A percentile compares a stretch with the other conserved stretches of the same genome.
phyloP scores from a whole-genome alignment of 73 alveolate species.

The Halteria grandinella region DNA sequence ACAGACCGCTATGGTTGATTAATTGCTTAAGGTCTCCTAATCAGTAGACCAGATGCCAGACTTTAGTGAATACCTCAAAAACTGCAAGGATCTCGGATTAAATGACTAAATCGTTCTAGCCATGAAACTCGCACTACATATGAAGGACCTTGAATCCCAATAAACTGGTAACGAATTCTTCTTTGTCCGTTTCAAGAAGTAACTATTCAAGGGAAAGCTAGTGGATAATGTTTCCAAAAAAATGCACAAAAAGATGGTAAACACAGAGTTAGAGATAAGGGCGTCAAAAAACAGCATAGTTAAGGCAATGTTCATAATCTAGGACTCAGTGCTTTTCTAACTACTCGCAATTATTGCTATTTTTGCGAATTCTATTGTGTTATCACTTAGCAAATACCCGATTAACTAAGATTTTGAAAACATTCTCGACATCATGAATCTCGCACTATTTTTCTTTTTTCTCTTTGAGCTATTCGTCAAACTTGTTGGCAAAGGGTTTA shows the following conservation, averaged over 20 bases:
- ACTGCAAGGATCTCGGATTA: too few species aligned
- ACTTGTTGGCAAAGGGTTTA: slow-evolving; percentile 52
- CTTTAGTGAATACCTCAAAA: too few species aligned
- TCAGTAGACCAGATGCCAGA: too few species aligned
- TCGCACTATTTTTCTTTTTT: slow-evolving; percentile 35
- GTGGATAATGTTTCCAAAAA: slow-evolving; percentile 6
- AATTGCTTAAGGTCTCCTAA: too few species aligned
- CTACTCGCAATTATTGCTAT: slow-evolving; percentile 5
- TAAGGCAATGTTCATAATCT: background rate
- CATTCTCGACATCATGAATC: slow-evolving; percentile 4
- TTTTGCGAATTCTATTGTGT: slow-evolving; percentile 29
- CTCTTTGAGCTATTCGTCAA: slow-evolving; percentile 22
- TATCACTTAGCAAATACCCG: slow-evolving; percentile 28
- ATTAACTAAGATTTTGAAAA: background rate
- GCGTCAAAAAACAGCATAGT: background rate
- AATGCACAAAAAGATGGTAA: slow-evolving; percentile 2
- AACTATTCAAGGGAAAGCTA: slow-evolving; percentile 14
- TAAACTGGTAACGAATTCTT: too few species aligned
- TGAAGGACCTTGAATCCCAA: too few species aligned
- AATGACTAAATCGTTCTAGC: too few species aligned
- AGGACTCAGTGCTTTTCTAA: background rate
- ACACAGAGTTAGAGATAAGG: background rate
- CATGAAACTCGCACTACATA: too few species aligned
- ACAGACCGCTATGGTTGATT: too few species aligned
- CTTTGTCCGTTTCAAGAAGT: slow-evolving; percentile 3